phyloP scores from a whole-genome alignment of 148 eudicot genomes.

The Heliosperma pusillum region DNA sequence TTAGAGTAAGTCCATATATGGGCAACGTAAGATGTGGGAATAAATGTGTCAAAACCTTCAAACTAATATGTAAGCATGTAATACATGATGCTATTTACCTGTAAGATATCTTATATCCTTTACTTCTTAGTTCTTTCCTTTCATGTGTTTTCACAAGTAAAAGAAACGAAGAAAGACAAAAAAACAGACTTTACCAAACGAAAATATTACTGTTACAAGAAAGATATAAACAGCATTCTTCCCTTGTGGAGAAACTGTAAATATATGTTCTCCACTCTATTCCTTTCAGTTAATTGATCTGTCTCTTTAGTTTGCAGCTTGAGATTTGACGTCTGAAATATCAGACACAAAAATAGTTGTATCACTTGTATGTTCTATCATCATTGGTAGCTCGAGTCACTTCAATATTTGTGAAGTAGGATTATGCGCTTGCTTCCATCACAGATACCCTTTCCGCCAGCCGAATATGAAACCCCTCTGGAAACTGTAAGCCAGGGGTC shows the following conservation, averaged over 20 bases:
- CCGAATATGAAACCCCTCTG: constrained; percentile 59
- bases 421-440: constrained; percentile 19
- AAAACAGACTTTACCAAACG: constrained; percentile 8
- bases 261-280: constrained; percentile 22
- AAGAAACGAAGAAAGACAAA: constrained; percentile 16
- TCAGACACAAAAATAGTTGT: constrained; percentile 16
- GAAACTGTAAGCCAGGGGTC: constrained; percentile 75
- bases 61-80: constrained; percentile 1
- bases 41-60: not conserved
- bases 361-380: constrained; percentile 10
- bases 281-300: constrained; percentile 3
- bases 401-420: not conserved
- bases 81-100: not conserved
- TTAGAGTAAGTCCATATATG: not conserved
- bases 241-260: constrained; percentile 24
- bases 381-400: constrained; percentile 9
- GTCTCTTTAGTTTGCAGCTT: constrained; percentile 10
- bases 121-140: constrained; percentile 1
- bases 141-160: constrained; percentile 19
- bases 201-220: constrained; percentile 21
- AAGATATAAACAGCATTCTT: constrained; percentile 18
- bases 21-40: not conserved
- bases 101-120: constrained; percentile 19
- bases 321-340: constrained; percentile 1
- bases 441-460: constrained; percentile 29